Conservation (phyloP, 1,139 yeast genomes). For the Diutina pseudorugosa region DNA sequence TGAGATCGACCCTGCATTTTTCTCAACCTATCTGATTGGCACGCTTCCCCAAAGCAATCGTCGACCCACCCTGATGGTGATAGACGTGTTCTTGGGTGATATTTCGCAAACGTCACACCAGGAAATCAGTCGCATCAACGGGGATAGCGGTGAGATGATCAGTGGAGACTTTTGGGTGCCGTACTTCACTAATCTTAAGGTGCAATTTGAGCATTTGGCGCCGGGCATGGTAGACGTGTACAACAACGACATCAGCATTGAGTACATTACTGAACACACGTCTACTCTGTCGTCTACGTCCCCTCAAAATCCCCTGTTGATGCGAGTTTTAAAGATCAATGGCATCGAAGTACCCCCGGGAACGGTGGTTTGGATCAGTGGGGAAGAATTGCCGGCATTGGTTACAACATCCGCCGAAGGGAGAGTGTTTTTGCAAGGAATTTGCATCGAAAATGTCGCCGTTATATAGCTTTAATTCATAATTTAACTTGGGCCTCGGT, state of each 20-base stretch:
- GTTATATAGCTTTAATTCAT: too few relatives aligned
- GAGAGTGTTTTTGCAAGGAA: not conserved
- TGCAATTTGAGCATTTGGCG: not conserved
- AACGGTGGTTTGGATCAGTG: not conserved
- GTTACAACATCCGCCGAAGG: not conserved
- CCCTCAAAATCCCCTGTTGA: not conserved
- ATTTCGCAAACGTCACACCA: not conserved
- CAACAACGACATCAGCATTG: not conserved
- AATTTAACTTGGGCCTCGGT: too few relatives aligned
- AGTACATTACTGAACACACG: not conserved
- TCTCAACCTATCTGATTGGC: not conserved
- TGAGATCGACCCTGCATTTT: not conserved
- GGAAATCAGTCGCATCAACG: not conserved
- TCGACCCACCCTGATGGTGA: not conserved
- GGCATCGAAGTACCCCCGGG: not conserved
- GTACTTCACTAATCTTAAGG: not conserved
- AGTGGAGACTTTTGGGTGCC: conserved; percentile 2
- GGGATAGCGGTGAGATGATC: not conserved
- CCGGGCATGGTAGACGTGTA: not conserved
- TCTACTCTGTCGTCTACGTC: not conserved
- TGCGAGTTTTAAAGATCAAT: not conserved
- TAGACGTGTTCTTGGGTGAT: not conserved
- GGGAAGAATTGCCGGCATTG: not conserved
- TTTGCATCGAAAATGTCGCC: not conserved
- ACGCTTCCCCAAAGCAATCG: not conserved